phyloP scores from a whole-genome alignment of 2,329 filamentous ascomycete species.

The Aspergillus tanneri region DNA sequence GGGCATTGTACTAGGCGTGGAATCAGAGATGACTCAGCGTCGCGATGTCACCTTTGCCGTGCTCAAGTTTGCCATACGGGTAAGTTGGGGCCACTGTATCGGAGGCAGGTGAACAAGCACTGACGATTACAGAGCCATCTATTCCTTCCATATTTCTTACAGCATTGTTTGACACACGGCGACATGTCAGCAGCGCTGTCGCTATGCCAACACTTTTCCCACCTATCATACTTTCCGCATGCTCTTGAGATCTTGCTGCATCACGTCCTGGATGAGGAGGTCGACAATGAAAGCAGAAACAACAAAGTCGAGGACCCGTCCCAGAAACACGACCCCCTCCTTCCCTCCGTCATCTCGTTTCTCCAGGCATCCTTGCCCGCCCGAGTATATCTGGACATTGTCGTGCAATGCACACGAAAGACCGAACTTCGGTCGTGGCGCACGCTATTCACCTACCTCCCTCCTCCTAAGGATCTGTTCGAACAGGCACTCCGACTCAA shows the following conservation, averaged over 20 bases:
- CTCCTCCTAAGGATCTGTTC: conserved; percentile 86
- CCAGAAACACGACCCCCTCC: conserved; percentile 33
- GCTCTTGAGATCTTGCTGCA: conserved; percentile 90
- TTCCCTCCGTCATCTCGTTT: conserved; percentile 59
- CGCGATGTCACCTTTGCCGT: conserved; percentile 89
- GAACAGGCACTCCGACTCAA: conserved; percentile 85
- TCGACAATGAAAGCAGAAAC: conserved; percentile 59
- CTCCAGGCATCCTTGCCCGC: conserved; percentile 69
- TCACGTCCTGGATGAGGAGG: conserved; percentile 90
- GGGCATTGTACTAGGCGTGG: conserved; percentile 84
- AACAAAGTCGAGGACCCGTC: conserved; percentile 28
- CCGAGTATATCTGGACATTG: conserved; percentile 79
- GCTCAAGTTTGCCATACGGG: conserved; percentile 82
- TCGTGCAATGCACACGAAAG: conserved; percentile 95
- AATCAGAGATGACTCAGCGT: conserved; percentile 89
- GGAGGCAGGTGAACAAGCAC: too few relatives aligned
- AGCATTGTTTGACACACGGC: conserved; percentile 72
- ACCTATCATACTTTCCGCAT: conserved; percentile 88
- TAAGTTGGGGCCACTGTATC: too few relatives aligned
- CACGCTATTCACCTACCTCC: conserved; percentile 87
- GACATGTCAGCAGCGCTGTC: conserved; percentile 78
- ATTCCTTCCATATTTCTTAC: conserved; percentile 84
- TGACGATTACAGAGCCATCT: conserved; percentile 72
- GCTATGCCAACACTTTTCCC: conserved; percentile 79
- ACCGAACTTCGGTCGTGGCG: conserved; percentile 94